Conservation (phyloP, 805 yeast species). For the Starmerella khaoyaiensis region DNA sequence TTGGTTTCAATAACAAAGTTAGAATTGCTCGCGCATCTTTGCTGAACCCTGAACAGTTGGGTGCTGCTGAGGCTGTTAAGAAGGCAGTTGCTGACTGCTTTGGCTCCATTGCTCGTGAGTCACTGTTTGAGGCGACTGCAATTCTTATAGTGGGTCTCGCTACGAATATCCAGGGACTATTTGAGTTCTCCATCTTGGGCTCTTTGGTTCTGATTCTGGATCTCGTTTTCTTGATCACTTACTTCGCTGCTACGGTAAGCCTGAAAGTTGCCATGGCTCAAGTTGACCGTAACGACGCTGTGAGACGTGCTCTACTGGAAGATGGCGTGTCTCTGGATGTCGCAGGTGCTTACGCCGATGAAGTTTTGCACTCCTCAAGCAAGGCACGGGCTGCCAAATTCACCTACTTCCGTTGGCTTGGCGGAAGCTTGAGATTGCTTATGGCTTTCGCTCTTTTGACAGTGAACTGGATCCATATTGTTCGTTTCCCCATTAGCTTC, state of each 20-base stretch:
- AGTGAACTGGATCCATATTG: constrained; percentile 29
- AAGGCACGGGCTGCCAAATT: constrained; percentile 15
- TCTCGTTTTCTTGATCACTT: constrained; percentile 59
- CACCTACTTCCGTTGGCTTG: constrained; percentile 14
- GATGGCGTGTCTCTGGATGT: constrained; percentile 84
- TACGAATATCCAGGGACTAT: constrained; percentile 50
- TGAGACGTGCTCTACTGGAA: constrained; percentile 74
- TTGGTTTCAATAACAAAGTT: constrained; percentile 83
- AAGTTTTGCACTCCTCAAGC: constrained; percentile 18
- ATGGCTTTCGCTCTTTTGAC: constrained; percentile 27
- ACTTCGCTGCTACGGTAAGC: constrained; percentile 70
- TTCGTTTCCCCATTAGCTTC: constrained; percentile 26
- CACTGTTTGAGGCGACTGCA: constrained; percentile 56
- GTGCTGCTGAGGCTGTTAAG: constrained; percentile 35
- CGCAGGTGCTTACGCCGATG: constrained; percentile 29
- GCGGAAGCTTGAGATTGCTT: constrained; percentile 17
- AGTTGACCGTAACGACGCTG: constrained; percentile 66
- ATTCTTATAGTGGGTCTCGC: constrained; percentile 44
- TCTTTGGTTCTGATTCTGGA: constrained; percentile 61
- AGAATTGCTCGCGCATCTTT: constrained; percentile 41
- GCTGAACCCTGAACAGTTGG: constrained; percentile 19
- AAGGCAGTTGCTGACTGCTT: constrained; percentile 30
- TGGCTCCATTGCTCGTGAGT: constrained; percentile 51
- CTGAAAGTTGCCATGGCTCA: constrained; percentile 78
- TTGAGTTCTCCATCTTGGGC: constrained; percentile 66